Evolutionary conservation across 1,139 yeast species (phyloP), one percentile per base, ranked within the genome.

Genomic region (Sugiyamaella neomexicana): DNA sequence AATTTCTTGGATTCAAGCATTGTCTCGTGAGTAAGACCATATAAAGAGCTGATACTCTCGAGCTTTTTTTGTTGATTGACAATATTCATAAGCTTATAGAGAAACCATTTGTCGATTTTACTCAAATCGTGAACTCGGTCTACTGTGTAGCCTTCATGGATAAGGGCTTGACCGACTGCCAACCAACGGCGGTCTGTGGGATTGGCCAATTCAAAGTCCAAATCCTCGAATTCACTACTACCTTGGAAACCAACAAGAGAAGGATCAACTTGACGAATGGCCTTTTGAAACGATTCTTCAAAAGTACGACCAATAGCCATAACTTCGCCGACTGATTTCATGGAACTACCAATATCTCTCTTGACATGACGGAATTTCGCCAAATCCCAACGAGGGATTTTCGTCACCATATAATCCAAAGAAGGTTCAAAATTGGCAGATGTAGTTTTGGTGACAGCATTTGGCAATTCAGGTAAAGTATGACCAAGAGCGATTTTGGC

Each of bases 291-390:
- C 13, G 97, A 88, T 75, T 93, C 99, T 76, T 93, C 99, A 70
- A 91, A 93, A 65, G 84, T 93, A 76, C 99, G 86, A 68, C 99
- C 99, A 70, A 93, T 93, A 54, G 97, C 95, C 99, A 93, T 93
- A 58, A 93, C 99, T 75, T 93, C 99, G 73, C 99, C 99, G 56
- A 93, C 99, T 46, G 98, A 91, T 75, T 93, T 93, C 99, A 93
- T 93, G 50, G 97, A 85, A 29, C 97, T 89, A 46, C 97, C 96
- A 69, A 91, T 86, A 64, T 86, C 90, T 72, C 96, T 83, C 72
- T 89, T 86, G 58, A 91, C 98, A 69, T 89, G 95, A 72, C 89
- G 95, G 79, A 93, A 93, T 78, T 93, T 93, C 61, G 93, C 76
- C 72, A 93, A 79, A 78, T 93, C 99, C 99, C 99, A 93, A 75